These are phyloP conservation scores for Penicillium crustosum DNA, from an alignment of 2,329 filamentous ascomycete genomes.

Conservation along the genomic window DNA sequence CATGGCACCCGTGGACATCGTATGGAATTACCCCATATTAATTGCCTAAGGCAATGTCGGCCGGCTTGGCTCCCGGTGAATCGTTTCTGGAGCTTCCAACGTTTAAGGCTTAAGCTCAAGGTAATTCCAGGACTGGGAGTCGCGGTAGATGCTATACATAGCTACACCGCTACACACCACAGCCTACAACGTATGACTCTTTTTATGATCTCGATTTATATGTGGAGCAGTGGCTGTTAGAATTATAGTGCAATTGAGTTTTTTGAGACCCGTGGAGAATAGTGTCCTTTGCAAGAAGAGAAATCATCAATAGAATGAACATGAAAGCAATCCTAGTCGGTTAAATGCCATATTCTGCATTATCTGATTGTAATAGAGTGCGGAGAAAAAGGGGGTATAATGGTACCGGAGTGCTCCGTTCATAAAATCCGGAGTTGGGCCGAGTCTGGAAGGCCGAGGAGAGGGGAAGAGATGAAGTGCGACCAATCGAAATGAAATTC, in stretches of 20 bases:
- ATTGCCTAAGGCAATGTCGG: not conserved
- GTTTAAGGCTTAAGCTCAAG: not conserved
- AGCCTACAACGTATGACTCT: not conserved
- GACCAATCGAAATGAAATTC: constrained; percentile 10
- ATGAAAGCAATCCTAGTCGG: not conserved
- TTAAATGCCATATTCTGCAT: not conserved
- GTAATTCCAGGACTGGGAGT: not conserved
- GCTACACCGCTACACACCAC: not conserved
- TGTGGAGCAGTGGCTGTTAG: not conserved
- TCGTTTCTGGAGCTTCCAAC: not conserved
- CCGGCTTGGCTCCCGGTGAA: constrained; percentile 6
- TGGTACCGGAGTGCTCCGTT: not conserved
- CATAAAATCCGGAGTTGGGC: constrained; percentile 19
- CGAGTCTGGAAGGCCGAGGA: constrained; percentile 10
- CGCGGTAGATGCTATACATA: not conserved
- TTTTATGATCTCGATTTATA: not conserved
- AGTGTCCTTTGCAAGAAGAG: constrained; percentile 3
- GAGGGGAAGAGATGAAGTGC: constrained; percentile 1
- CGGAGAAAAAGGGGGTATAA: constrained; percentile 4
- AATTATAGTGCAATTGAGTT: not conserved
- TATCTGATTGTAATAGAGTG: not conserved
- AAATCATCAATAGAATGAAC: not conserved
- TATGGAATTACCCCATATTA: not conserved
- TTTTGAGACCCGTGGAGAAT: not conserved
- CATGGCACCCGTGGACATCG: no score